phyloP scores from a whole-genome alignment of 2,329 filamentous ascomycete species.

The Reticulascus tulasneorum region DNA sequence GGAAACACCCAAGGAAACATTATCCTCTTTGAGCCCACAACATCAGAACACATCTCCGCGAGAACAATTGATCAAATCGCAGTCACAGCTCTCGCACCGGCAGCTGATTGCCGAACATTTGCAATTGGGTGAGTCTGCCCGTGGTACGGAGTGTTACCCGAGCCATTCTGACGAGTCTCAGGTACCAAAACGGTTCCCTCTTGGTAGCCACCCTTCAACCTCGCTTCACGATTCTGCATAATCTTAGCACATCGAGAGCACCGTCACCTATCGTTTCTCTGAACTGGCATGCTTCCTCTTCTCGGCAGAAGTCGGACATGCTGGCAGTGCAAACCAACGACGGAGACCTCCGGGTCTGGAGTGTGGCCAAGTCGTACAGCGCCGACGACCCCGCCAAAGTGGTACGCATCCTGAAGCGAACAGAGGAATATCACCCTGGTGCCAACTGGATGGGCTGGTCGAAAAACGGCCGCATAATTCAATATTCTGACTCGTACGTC shows the following conservation, averaged over 20 bases:
- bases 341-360: slow-evolving; percentile 94
- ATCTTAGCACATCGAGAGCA: slow-evolving; percentile 75
- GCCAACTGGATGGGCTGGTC: slow-evolving; percentile 98
- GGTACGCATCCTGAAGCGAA: slow-evolving; percentile 78
- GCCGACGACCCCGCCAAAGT: slow-evolving; percentile 76
- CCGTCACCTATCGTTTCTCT: slow-evolving; percentile 85
- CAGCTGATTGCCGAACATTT: slow-evolving; percentile 87
- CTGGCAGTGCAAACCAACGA: slow-evolving; percentile 87
- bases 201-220: slow-evolving; percentile 86
- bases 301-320: slow-evolving; percentile 97
- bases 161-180: slow-evolving; percentile 33
- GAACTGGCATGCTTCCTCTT: slow-evolving; percentile 94
- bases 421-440: slow-evolving; percentile 67
- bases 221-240: slow-evolving; percentile 90
- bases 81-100: slow-evolving; percentile 88
- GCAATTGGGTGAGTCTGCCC: slow-evolving; percentile 72
- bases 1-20: slow-evolving; percentile 91
- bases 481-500: slow-evolving; percentile 78
- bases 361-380: slow-evolving; percentile 76
- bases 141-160: background rate
- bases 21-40: slow-evolving; percentile 89
- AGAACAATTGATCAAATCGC: slow-evolving; percentile 89
- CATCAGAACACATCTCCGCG: slow-evolving; percentile 86
- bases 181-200: slow-evolving; percentile 92
- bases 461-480: slow-evolving; percentile 93